phyloP scores from a whole-genome alignment of 2,329 filamentous ascomycete species.

The Verticillium isaacii region DNA sequence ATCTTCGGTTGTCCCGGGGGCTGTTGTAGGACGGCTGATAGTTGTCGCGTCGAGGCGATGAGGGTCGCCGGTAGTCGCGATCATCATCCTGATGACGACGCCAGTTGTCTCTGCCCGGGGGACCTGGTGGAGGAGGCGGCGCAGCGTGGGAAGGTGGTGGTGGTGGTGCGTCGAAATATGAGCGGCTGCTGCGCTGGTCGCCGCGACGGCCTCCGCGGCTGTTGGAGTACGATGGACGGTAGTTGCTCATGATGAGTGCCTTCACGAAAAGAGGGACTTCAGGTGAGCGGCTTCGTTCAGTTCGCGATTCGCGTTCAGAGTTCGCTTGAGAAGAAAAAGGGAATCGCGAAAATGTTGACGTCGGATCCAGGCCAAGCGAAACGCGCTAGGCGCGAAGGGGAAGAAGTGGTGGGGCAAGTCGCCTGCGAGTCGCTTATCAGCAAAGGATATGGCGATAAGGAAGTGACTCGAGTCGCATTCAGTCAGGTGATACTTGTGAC shows the following conservation, averaged over 20 bases:
- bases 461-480: neutral
- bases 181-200: neutral
- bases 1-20: neutral
- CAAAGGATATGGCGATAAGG: neutral
- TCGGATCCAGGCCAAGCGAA: neutral
- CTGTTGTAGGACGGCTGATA: neutral
- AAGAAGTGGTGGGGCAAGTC: neutral
- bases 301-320: neutral
- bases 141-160: neutral
- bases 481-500: neutral
- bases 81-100: neutral
- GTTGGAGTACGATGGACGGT: slow-evolving; percentile 1
- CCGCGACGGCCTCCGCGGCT: neutral
- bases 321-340: neutral
- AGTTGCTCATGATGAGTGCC: neutral
- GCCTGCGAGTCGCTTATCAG: neutral
- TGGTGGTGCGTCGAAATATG: neutral
- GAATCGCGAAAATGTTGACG: neutral
- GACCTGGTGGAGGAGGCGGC: neutral
- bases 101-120: neutral
- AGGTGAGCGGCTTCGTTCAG: neutral
- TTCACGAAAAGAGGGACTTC: neutral
- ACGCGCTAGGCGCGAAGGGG: neutral
- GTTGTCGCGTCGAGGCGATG: neutral
- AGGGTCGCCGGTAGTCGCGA: neutral